A percentile compares a stretch with the other conserved stretches of the same genome.
Conservation (phyloP, 2,329 filamentous ascomycete species). For the Xylaria sp. region DNA sequence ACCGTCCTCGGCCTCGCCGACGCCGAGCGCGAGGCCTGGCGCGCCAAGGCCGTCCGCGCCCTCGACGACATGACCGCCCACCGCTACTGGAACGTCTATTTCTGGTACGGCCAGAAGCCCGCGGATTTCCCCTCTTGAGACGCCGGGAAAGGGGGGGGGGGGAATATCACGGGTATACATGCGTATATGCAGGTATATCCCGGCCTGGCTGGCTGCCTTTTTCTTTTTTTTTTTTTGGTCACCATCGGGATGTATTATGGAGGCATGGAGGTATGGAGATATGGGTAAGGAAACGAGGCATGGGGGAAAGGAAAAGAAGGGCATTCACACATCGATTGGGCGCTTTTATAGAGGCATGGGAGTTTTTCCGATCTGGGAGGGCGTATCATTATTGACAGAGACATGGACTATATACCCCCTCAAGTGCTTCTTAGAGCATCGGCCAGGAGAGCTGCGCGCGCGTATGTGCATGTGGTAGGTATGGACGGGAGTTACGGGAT, state of each 20-base stretch:
- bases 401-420: neutral
- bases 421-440: neutral
- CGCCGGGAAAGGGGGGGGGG: neutral
- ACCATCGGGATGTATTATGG: too few relatives aligned
- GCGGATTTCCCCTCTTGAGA: too few relatives aligned
- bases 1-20: conserved; percentile 15
- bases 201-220: too few relatives aligned
- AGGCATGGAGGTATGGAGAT: too few relatives aligned
- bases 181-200: too few relatives aligned
- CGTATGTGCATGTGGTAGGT: too few relatives aligned
- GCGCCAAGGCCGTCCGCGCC: conserved; percentile 8
- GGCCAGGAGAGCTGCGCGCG: neutral
- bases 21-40: conserved; percentile 24
- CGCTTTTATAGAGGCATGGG: neutral
- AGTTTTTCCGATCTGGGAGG: neutral
- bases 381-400: neutral
- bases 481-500: too few relatives aligned
- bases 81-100: conserved; percentile 27
- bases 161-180: neutral
- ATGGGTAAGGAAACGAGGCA: too few relatives aligned
- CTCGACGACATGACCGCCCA: conserved; percentile 16
- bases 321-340: neutral
- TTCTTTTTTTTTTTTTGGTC: too few relatives aligned
- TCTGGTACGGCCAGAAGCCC: conserved; percentile 26
- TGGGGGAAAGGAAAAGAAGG: too few relatives aligned